Conservation (phyloP, 805 yeast genomes). For the Kuraishia cidri region DNA sequence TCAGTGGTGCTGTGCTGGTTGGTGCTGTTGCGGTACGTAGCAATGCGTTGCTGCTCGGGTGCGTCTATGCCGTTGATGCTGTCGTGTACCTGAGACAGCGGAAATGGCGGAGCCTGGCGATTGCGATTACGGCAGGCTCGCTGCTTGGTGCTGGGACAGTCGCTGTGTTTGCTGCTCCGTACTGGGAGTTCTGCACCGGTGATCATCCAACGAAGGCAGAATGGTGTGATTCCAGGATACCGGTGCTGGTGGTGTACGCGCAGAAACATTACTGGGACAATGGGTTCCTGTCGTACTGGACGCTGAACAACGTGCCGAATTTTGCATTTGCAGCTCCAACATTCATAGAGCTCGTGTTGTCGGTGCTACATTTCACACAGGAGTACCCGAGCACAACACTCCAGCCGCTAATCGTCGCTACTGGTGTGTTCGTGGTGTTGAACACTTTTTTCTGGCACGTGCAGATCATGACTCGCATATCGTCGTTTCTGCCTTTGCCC, state of each 20-base stretch:
- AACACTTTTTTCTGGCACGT: conserved; percentile 65
- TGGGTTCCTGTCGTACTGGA: conserved; percentile 83
- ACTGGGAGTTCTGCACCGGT: conserved; percentile 44
- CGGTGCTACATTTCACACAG: conserved; percentile 25
- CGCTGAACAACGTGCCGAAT: conserved; percentile 71
- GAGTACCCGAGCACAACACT: conserved; percentile 17
- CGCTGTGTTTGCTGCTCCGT: conserved; percentile 49
- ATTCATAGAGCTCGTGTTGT: conserved; percentile 30
- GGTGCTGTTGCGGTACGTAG: conserved; percentile 60
- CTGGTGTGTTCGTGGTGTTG: conserved; percentile 34
- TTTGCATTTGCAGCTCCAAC: conserved; percentile 72
- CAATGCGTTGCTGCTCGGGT: conserved; percentile 69
- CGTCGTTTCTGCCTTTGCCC: conserved; percentile 67
- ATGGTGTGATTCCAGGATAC: conserved; percentile 62
- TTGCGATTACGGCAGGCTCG: conserved; percentile 49
- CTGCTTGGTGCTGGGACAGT: too few relatives aligned
- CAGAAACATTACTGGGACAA: conserved; percentile 79
- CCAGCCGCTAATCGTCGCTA: conserved; percentile 31
- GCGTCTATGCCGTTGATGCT: conserved; percentile 53
- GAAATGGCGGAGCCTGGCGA: conserved; percentile 9
- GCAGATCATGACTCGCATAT: conserved; percentile 76
- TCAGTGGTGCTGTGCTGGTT: conserved; percentile 47
- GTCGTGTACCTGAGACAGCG: not conserved
- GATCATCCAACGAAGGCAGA: conserved; percentile 47
- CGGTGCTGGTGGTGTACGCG: conserved; percentile 59